A percentile compares a stretch with the other conserved stretches of the same genome.
phyloP scores from a whole-genome alignment of 129 eudicot genomes.

The Cynara cardunculus region DNA sequence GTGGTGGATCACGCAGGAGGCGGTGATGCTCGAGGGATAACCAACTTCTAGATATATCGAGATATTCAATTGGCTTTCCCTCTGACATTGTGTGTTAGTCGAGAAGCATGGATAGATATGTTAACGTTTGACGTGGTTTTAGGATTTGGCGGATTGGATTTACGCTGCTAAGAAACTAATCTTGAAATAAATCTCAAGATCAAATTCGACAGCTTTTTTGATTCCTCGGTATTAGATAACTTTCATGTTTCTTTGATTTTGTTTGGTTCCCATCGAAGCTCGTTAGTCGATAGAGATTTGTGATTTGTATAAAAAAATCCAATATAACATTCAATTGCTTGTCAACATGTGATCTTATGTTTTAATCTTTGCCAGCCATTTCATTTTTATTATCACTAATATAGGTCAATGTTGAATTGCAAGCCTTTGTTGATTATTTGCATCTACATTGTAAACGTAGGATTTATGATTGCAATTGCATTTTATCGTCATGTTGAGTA shows the following conservation, averaged over 20 bases:
- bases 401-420: neutral
- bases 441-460: neutral
- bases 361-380: neutral
- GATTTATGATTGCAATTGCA: neutral
- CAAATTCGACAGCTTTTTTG: slow-evolving; percentile 2
- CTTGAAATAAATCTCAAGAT: neutral
- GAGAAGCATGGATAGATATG: neutral
- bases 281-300: neutral
- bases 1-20: slow-evolving; percentile 23
- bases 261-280: neutral
- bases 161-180: neutral
- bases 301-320: neutral
- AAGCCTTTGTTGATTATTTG: neutral
- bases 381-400: neutral
- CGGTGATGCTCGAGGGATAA: slow-evolving; percentile 11
- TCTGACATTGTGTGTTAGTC: neutral
- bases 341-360: neutral
- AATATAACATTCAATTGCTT: neutral
- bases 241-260: neutral
- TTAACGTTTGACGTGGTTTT: neutral
- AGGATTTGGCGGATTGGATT: slow-evolving; percentile 7
- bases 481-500: neutral
- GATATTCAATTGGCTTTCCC: slow-evolving; percentile 5
- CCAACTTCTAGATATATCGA: neutral
- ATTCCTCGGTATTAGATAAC: slow-evolving; percentile 14